phyloP scores from a whole-genome alignment of 768 basidiomycete species.

The Pulveroboletus sp. region DNA sequence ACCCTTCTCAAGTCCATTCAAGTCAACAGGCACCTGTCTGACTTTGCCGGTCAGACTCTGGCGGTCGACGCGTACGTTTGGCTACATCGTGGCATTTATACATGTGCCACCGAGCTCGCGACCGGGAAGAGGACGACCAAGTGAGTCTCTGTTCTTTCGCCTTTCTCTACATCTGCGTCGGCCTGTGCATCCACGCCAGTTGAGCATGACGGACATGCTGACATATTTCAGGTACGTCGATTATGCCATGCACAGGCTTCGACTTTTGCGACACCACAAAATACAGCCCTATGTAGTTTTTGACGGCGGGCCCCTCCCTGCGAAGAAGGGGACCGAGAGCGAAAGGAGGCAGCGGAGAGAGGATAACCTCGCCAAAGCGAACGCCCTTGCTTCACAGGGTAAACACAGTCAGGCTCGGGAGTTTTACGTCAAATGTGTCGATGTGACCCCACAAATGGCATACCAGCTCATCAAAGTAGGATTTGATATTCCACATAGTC shows the following conservation, averaged over 20 bases:
- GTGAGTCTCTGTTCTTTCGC: slow-evolving; percentile 42
- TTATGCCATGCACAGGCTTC: slow-evolving; percentile 90
- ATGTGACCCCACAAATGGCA: slow-evolving; percentile 97
- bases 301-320: slow-evolving; percentile 92
- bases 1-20: slow-evolving; percentile 91
- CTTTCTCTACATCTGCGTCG: neutral
- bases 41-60: slow-evolving; percentile 78
- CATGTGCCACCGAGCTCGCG: slow-evolving; percentile 88
- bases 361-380: slow-evolving; percentile 72
- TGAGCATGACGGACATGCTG: slow-evolving; percentile 1
- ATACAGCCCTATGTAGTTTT: slow-evolving; percentile 92
- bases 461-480: slow-evolving; percentile 92
- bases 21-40: slow-evolving; percentile 67
- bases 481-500: neutral
- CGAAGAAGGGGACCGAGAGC: slow-evolving; percentile 86
- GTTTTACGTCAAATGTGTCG: slow-evolving; percentile 83
- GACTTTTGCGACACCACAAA: slow-evolving; percentile 77
- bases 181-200: neutral
- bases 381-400: slow-evolving; percentile 70
- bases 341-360: slow-evolving; percentile 72
- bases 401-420: slow-evolving; percentile 80
- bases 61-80: slow-evolving; percentile 96
- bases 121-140: slow-evolving; percentile 78
- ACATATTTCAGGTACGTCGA: slow-evolving; percentile 76
- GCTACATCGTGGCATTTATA: slow-evolving; percentile 84